Evolutionary conservation across 257 asterid species (phyloP).

Genomic region (Ballota nigra): DNA sequence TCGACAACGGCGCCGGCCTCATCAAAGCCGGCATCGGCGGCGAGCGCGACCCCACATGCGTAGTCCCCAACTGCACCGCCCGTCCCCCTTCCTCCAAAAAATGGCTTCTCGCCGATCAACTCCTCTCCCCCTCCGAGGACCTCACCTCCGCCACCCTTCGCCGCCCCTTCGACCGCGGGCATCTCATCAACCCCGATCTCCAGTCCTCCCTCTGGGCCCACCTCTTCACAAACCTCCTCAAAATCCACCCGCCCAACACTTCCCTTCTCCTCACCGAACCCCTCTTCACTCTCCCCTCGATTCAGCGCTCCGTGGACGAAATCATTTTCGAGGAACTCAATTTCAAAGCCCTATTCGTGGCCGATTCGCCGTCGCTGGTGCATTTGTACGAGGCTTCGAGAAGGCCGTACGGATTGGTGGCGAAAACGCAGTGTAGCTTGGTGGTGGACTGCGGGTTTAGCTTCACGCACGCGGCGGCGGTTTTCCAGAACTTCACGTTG

Average conservation of each 20-base stretch:
- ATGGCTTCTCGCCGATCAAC: slow-evolving; percentile 77
- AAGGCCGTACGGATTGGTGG: slow-evolving; percentile 65
- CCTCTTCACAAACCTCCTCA: slow-evolving; percentile 68
- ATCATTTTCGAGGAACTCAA: slow-evolving; percentile 81
- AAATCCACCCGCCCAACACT: slow-evolving; percentile 55
- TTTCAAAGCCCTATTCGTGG: slow-evolving; percentile 62
- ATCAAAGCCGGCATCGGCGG: slow-evolving; percentile 92
- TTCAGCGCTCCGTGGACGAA: slow-evolving; percentile 72
- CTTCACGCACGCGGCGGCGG: slow-evolving; percentile 89
- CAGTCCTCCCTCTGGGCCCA: slow-evolving; percentile 84
- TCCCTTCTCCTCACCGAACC: slow-evolving; percentile 87
- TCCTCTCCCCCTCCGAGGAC: slow-evolving; percentile 80
- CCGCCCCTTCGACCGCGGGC: slow-evolving; percentile 94
- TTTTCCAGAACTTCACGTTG: slow-evolving; percentile 80
- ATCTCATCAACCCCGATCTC: slow-evolving; percentile 86
- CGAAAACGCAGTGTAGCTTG: slow-evolving; percentile 83
- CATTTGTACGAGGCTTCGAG: slow-evolving; percentile 89
- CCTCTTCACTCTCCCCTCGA: slow-evolving; percentile 81
- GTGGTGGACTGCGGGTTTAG: slow-evolving; percentile 95
- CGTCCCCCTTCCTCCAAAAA: slow-evolving; percentile 83
- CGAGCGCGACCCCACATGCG: slow-evolving; percentile 74
- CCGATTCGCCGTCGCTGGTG: slow-evolving; percentile 82
- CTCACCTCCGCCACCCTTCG: slow-evolving; percentile 95
- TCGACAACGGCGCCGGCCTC: slow-evolving; percentile 92
- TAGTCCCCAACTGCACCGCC: slow-evolving; percentile 88